Conservation (phyloP, 345 rosid species). For the Melaleuca quinquenervia region DNA sequence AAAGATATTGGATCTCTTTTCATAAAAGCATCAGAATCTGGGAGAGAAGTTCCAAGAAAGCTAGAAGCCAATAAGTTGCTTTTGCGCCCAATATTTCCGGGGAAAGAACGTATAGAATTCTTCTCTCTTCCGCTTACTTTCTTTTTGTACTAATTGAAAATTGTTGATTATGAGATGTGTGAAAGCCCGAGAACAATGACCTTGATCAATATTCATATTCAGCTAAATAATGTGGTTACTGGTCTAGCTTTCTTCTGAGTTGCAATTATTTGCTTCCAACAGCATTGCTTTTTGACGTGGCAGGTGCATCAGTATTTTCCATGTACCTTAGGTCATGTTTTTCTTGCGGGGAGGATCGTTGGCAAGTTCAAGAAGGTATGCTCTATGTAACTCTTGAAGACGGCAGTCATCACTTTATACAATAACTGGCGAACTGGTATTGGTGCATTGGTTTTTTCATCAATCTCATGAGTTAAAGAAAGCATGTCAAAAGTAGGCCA, state of each 20-base stretch:
- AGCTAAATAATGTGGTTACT: neutral
- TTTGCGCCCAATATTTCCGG: constrained; percentile 51
- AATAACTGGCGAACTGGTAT: neutral
- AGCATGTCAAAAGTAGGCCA: neutral
- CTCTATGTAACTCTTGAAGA: neutral
- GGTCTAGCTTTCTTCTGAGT: neutral
- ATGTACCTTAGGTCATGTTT: constrained; percentile 59
- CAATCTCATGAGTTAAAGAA: neutral
- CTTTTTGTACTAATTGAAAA: neutral
- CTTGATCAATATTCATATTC: neutral
- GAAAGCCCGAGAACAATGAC: neutral
- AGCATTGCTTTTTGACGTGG: neutral
- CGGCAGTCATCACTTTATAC: neutral
- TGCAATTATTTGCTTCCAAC: neutral
- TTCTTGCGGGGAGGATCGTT: constrained; percentile 81
- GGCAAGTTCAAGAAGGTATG: constrained; percentile 71
- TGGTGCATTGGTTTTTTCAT: neutral
- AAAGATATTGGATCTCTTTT: constrained; percentile 75
- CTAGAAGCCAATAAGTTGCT: constrained; percentile 86
- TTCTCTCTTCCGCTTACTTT: neutral
- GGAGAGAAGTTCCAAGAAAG: constrained; percentile 94
- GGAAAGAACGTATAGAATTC: constrained; percentile 43
- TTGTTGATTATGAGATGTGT: neutral
- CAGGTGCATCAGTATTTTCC: constrained; percentile 47
- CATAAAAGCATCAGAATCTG: constrained; percentile 80